These are phyloP conservation scores for Paxillus rubicundulus DNA, from an alignment of 768 basidiomycete species.

Conservation along the genomic window DNA sequence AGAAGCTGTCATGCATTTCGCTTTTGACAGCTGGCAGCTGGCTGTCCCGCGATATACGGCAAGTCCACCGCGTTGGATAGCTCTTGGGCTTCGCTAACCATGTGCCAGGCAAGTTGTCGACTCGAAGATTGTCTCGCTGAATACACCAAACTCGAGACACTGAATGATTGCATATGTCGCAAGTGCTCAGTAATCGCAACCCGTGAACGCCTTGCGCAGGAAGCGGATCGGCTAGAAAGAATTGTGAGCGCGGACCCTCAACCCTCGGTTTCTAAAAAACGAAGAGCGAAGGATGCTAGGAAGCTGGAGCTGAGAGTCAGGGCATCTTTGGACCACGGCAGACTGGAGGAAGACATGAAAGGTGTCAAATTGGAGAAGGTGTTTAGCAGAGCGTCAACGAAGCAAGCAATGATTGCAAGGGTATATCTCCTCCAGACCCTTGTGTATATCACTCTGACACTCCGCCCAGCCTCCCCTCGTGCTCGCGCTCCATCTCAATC, in stretches of 20 bases:
- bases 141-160: conserved; percentile 83
- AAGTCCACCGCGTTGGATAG: conserved; percentile 30
- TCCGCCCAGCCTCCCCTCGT: conserved; percentile 72
- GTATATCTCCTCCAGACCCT: conserved; percentile 37
- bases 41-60: conserved; percentile 65
- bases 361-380: conserved; percentile 80
- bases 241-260: conserved; percentile 34
- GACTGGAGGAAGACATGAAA: conserved; percentile 82
- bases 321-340: conserved; percentile 63
- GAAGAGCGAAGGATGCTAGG: conserved; percentile 67
- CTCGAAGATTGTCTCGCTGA: conserved; percentile 84
- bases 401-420: conserved; percentile 89
- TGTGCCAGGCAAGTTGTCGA: conserved; percentile 54
- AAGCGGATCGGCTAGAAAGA: conserved; percentile 55
- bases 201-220: conserved; percentile 56
- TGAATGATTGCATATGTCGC: conserved; percentile 91
- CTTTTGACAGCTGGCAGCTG: conserved; percentile 83
- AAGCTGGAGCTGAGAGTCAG: conserved; percentile 61
- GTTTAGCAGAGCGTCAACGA: conserved; percentile 71
- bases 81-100: conserved; percentile 8
- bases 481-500: conserved; percentile 86
- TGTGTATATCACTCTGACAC: conserved; percentile 15
- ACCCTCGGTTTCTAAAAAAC: conserved; percentile 70
- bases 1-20: conserved; percentile 90
- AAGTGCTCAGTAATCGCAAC: conserved; percentile 87